Conservation (phyloP, 1,284 basidiomycete genomes). For the Ceratobasidium sp. region DNA sequence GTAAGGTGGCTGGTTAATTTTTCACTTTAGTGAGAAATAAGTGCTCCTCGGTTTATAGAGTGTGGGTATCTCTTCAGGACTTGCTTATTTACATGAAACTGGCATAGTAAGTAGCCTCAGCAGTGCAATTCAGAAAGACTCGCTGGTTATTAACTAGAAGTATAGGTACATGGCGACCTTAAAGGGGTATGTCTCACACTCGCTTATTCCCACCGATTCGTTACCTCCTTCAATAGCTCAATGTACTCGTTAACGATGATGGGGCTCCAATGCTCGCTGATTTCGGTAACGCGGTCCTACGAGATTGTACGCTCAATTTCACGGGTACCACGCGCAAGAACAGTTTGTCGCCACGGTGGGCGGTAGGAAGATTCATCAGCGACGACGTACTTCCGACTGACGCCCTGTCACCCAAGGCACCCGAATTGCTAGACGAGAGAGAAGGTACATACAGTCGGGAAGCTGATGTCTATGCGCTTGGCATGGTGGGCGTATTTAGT, state of each 20-base stretch:
- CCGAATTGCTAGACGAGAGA: not conserved
- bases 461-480: constrained; percentile 20
- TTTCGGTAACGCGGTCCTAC: constrained; percentile 7
- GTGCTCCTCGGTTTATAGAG: not conserved
- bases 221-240: not conserved
- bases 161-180: constrained; percentile 13
- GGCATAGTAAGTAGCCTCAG: not conserved
- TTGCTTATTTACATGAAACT: not conserved
- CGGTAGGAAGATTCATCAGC: not conserved
- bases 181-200: not conserved
- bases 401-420: not conserved
- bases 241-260: not conserved
- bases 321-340: not conserved
- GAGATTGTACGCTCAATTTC: constrained; percentile 1
- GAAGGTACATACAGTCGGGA: not conserved
- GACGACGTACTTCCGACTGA: not conserved
- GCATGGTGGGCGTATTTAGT: not conserved
- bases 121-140: too few species aligned
- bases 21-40: not conserved
- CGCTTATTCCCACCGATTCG: not conserved
- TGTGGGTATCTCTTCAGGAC: not conserved
- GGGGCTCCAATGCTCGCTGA: constrained; percentile 6
- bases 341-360: not conserved
- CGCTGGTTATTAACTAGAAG: not conserved
- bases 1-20: not conserved